Evolutionary conservation across 2,329 filamentous ascomycete species (phyloP), one percentile per base, ranked within the genome.

Genomic region (Phoma sp.): DNA sequence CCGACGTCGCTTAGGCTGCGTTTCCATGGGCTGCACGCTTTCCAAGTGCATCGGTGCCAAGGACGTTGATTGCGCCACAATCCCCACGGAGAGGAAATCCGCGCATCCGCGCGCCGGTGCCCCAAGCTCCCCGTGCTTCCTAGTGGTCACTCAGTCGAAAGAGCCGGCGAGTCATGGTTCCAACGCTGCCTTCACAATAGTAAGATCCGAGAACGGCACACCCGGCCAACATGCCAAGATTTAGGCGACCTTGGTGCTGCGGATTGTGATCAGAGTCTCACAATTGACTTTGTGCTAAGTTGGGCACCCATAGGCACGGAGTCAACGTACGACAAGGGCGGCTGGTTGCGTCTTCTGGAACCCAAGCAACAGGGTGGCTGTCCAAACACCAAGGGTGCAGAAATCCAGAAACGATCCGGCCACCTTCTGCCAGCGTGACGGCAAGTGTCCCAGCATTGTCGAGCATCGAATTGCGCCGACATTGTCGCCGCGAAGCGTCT

Each of bases 31-130:
- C 23, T 23, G 25, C 25, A 21, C 36, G 33, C 9, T 7, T 30
- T 25, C 18, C n/a, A 51, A 51, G 40, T 26, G 21, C 39, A n/a
- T n/a, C n/a, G n/a, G 36, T 46, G 42, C 42, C n/a, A 46, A 40
- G 42, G 9, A 11, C 12, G n/a, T 36, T 21, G 12, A 21, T 6
- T 12, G 23, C 36, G 36, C 36, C 46, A 52, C 28, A 23, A 51
- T 32, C 50, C 50, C 50, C 50, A 42, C 50, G 43, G 50, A n/a
- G n/a, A n/a, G n/a, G 25, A 42, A 37, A 42, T 47, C 49, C 42
- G 37, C 50, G 46, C 42, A 45, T 36, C 50, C 37, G 42, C 43
- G 37, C n/a, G n/a, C n/a, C n/a, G n/a, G n/a, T n/a, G n/a, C n/a
- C 42, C 29, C 15, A 21, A 11, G 23, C 17, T 14, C 17, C 36